Evolutionary conservation across 2,329 filamentous ascomycete genomes (phyloP).

Genomic region (Penicillium sp.): DNA sequence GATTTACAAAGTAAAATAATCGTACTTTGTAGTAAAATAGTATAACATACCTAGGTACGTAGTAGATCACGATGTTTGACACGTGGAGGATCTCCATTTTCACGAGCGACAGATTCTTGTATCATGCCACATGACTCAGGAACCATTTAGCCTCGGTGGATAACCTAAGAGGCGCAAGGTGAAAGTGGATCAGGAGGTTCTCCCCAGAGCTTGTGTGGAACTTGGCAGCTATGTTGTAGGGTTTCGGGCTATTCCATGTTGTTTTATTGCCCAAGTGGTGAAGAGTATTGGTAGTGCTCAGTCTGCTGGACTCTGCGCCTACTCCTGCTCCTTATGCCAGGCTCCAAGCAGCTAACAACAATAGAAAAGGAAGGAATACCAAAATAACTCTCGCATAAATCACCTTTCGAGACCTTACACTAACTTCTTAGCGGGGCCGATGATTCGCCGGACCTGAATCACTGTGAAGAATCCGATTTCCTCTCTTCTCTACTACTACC

Average conservation of each 20-base stretch:
- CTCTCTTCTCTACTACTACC: slow-evolving; percentile 8
- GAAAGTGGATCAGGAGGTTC: background rate
- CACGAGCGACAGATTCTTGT: too few species aligned
- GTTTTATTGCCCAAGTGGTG: too few species aligned
- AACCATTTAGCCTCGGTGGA: background rate
- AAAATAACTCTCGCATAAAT: background rate
- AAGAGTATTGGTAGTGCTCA: background rate
- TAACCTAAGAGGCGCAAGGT: background rate
- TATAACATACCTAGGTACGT: too few species aligned
- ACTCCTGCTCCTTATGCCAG: background rate
- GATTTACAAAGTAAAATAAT: too few species aligned
- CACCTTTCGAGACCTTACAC: slow-evolving; percentile 12
- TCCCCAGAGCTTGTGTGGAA: background rate
- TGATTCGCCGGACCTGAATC: slow-evolving; percentile 18
- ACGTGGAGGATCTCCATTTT: too few species aligned
- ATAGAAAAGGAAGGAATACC: background rate
- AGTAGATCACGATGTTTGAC: too few species aligned
- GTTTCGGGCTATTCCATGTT: too few species aligned
- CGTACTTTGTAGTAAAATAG: too few species aligned
- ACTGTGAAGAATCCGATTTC: slow-evolving; percentile 18
- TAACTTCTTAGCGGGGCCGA: slow-evolving; percentile 17
- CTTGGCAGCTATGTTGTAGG: background rate
- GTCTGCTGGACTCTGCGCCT: too few species aligned
- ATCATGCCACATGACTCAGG: background rate
- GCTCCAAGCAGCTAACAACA: background rate